Percentiles rank a stretch among this genome's conserved stretches.
These are phyloP conservation scores for Xylaria longipes DNA, from an alignment of 495 filamentous ascomycete species.

Conservation along the genomic window DNA sequence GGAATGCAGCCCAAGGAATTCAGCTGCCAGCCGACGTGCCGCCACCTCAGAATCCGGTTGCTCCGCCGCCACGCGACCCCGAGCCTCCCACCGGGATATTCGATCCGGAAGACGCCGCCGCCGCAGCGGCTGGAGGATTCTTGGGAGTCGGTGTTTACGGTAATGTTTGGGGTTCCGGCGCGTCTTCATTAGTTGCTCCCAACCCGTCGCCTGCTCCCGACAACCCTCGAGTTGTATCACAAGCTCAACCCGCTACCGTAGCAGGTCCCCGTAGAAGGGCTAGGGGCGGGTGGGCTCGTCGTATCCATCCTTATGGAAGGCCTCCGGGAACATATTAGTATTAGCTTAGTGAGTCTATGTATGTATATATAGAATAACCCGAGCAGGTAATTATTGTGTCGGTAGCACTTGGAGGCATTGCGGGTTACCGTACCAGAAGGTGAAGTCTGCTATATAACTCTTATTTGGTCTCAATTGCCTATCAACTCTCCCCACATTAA, in stretches of 20 bases:
- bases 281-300: background rate
- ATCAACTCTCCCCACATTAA: background rate
- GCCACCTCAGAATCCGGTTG: background rate
- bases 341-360: background rate
- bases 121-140: background rate
- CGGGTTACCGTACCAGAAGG: background rate
- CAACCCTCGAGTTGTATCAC: background rate
- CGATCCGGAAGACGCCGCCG: background rate
- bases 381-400: background rate
- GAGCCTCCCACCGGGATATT: background rate
- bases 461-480: background rate
- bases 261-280: background rate
- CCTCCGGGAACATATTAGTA: background rate
- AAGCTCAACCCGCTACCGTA: background rate
- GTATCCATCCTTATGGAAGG: slow-evolving; percentile 1
- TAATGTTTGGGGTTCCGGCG: background rate
- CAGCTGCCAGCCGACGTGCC: background rate
- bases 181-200: background rate
- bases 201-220: background rate
- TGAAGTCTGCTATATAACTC: background rate
- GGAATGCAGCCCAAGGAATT: background rate
- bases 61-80: background rate
- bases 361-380: background rate
- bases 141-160: background rate
- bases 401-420: background rate